Evolutionary conservation across 805 yeast genomes (phyloP), one percentile per base, ranked within the genome.

Genomic region (Tetrapisispora phaffii): DNA sequence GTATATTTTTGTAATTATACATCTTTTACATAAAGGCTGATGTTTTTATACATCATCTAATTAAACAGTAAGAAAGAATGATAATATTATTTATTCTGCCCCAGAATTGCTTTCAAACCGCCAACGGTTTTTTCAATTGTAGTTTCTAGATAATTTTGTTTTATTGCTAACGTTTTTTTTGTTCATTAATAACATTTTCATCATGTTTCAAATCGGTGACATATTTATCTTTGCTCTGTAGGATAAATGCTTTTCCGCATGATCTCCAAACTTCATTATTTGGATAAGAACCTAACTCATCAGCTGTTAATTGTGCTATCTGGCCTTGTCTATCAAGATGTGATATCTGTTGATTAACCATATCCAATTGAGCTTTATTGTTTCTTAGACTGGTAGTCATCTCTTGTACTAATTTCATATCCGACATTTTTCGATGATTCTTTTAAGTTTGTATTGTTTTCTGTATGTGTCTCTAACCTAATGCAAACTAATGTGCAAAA

Each of bases 251-350:
- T 63, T 82, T 83, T 24, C 97, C 97, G 31, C 85, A 76, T 5
- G 94, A 85, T 58, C 85, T 77, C 93, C 95, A 88, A 5, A 88
- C 89, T 8, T 58, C 59, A 9, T 75, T 73, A 19, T 68, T 68
- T 9, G 67, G 71, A 13, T 73, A 65, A 36, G 75, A 69, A 22
- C 65, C 67, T 41, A 87, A 67, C 51, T 82, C 84, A 29, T 71
- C 58, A 29, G 72, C 64, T 8, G 94, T 82, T 37, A 76, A 68
- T 22, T 74, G 73, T 19, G 80, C 73, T 40, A 83, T 59, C 53
- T 70, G 72, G 52, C 56, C 60, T 46, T 64, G 67, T 44, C 62
- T 60, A 12, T 58, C 58, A 20, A 64, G 45, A 21, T 53, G 54
- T 6, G 42, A 35, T 39, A 62, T 39, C 49, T 64, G 68, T 38